phyloP scores from a whole-genome alignment of 2,329 filamentous ascomycete genomes.

The Alternaria viburni region DNA sequence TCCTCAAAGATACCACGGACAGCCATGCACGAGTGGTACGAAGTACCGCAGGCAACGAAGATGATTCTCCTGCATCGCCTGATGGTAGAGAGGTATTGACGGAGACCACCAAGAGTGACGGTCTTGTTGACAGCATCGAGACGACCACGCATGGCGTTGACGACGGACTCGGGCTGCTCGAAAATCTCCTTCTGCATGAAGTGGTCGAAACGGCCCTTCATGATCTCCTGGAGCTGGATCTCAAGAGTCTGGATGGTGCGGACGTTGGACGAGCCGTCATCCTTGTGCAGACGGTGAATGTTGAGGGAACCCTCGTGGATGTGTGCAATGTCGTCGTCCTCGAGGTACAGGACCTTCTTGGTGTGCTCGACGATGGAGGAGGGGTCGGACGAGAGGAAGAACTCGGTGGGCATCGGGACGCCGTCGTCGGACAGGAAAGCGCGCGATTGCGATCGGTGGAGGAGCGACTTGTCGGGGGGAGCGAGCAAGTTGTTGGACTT shows the following conservation, averaged over 20 bases:
- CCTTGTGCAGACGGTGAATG: constrained; percentile 97
- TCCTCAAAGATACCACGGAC: constrained; percentile 98
- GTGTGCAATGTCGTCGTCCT: constrained; percentile 99
- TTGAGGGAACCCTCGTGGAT: constrained; percentile 99
- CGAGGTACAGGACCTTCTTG: constrained; percentile 99
- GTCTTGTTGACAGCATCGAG: constrained; percentile 91
- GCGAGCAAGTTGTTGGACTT: constrained; percentile 73
- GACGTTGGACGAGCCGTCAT: constrained; percentile 94
- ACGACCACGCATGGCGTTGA: constrained; percentile 99
- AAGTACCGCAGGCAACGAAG: constrained; percentile 98
- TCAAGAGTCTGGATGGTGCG: constrained; percentile 98
- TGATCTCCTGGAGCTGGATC: constrained; percentile 99
- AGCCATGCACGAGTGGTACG: constrained; percentile 99
- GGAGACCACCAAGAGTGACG: constrained; percentile 92
- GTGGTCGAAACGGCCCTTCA: constrained; percentile 99
- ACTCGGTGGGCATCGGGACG: constrained; percentile 96
- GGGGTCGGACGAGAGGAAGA: constrained; percentile 98
- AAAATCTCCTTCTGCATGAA: constrained; percentile 99
- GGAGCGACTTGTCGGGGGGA: constrained; percentile 94
- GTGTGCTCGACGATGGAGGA: constrained; percentile 99
- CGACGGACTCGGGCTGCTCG: constrained; percentile 97
- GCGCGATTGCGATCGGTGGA: constrained; percentile 97
- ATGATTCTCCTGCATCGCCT: constrained; percentile 96
- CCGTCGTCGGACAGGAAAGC: constrained; percentile 99
- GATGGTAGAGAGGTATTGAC: constrained; percentile 96